These are phyloP conservation scores for Tetracentron sinense DNA, from an alignment of 164 flowering plant species.

Conservation along the genomic window DNA sequence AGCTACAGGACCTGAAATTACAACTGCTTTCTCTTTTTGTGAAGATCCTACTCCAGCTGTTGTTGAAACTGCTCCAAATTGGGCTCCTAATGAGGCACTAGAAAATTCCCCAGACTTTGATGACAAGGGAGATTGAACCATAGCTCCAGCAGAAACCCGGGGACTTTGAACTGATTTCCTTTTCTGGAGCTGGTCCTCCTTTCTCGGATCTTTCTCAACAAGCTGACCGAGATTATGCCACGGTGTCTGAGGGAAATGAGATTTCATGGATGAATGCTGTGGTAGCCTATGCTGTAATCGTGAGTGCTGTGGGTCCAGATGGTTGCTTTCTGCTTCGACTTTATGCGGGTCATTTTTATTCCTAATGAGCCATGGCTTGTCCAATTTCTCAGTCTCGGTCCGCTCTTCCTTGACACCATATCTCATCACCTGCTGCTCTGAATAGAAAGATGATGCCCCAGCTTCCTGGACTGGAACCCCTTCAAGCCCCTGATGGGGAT, in stretches of 20 bases:
- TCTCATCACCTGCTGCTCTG: slow-evolving; percentile 50
- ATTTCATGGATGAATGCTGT: slow-evolving; percentile 51
- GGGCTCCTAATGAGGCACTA: slow-evolving; percentile 70
- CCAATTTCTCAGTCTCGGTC: slow-evolving; percentile 52
- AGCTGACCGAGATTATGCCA: slow-evolving; percentile 67
- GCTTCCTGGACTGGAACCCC: slow-evolving; percentile 58
- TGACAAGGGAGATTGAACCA: slow-evolving; percentile 80
- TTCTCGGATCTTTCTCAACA: slow-evolving; percentile 60
- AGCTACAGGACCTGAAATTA: slow-evolving; percentile 43
- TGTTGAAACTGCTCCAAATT: slow-evolving; percentile 47
- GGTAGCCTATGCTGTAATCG: slow-evolving; percentile 48
- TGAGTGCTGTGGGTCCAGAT: slow-evolving; percentile 50
- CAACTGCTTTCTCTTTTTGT: slow-evolving; percentile 67
- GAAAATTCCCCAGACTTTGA: slow-evolving; percentile 90
- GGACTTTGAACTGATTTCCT: slow-evolving; percentile 84
- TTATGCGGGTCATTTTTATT: slow-evolving; percentile 37
- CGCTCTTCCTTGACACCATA: slow-evolving; percentile 65
- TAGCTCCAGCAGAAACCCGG: slow-evolving; percentile 56
- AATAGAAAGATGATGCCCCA: slow-evolving; percentile 33
- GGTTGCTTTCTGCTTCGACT: slow-evolving; percentile 39
- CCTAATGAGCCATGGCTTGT: slow-evolving; percentile 38
- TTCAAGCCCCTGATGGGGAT: slow-evolving; percentile 53
- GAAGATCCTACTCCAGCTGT: slow-evolving; percentile 39
- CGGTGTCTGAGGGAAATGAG: slow-evolving; percentile 50
- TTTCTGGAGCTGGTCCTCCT: slow-evolving; percentile 69